Evolutionary conservation across 257 asterid species (phyloP).

Genomic region (Solanum sitiens): DNA sequence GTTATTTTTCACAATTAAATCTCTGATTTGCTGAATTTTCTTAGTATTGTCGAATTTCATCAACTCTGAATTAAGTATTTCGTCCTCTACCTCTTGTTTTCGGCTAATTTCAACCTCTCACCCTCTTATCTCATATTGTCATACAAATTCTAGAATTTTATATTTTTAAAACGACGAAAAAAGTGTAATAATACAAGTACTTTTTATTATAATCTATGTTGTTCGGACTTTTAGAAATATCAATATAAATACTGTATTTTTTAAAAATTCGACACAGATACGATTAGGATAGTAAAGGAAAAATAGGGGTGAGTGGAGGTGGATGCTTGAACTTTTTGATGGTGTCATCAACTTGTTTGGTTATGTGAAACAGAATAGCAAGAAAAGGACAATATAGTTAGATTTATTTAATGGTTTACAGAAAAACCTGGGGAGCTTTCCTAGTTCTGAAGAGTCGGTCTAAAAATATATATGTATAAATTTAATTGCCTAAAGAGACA

Average conservation of each 20-base stretch:
- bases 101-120: background rate
- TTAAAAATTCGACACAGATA: no score
- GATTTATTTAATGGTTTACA: background rate
- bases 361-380: background rate
- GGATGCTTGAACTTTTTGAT: background rate
- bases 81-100: background rate
- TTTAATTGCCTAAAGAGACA: background rate
- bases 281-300: background rate
- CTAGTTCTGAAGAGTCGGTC: slow-evolving; percentile 8
- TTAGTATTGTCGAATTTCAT: background rate
- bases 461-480: background rate
- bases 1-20: background rate
- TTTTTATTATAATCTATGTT: no score
- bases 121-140: background rate
- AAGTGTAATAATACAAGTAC: no score
- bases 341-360: background rate
- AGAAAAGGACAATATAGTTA: background rate
- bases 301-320: background rate
- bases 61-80: background rate
- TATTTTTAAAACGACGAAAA: no score
- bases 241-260: no score
- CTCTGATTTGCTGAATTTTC: background rate
- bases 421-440: background rate
- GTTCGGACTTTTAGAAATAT: no score
- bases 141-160: background rate